Conservation (phyloP, 2,329 filamentous ascomycete species). For the Lecanosticta acicola region DNA sequence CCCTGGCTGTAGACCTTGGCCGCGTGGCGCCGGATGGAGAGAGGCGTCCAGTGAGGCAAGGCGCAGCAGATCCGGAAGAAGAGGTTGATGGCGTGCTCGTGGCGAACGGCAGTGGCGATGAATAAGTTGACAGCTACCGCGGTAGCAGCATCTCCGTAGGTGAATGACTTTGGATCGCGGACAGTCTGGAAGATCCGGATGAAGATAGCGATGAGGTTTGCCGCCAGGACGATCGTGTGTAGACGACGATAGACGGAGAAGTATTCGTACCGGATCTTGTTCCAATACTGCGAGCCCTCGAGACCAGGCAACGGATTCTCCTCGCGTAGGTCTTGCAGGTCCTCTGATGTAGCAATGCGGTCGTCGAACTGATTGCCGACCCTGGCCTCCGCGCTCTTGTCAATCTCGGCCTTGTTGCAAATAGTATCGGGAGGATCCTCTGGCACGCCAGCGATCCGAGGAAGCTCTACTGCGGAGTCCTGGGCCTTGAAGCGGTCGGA, state of each 20-base stretch:
- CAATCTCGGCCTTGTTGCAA: no score
- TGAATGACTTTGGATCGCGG: conserved; percentile 11
- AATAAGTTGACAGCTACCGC: conserved; percentile 33
- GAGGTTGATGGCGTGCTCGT: conserved; percentile 38
- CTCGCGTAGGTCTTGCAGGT: conserved; percentile 18
- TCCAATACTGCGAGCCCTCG: conserved; percentile 15
- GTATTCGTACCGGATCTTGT: conserved; percentile 27
- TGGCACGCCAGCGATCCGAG: no score
- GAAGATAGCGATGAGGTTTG: conserved; percentile 25
- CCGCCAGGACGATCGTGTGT: conserved; percentile 25
- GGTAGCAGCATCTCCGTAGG: conserved; percentile 28
- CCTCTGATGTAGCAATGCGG: conserved; percentile 20
- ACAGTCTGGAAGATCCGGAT: conserved; percentile 1
- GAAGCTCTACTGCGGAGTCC: no score
- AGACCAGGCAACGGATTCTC: conserved; percentile 21
- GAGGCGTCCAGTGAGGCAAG: conserved; percentile 33
- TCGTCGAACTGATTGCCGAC: no score
- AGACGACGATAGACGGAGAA: conserved; percentile 30
- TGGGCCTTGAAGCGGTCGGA: no score
- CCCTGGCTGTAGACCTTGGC: conserved; percentile 40
- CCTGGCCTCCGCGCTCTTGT: no score
- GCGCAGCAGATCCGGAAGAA: conserved; percentile 32
- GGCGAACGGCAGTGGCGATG: conserved; percentile 34
- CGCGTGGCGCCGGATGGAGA: conserved; percentile 32
- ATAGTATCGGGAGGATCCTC: no score